Evolutionary conservation across 305 asterid genomes (phyloP).

Genomic region (Solanum aculeatissimum): DNA sequence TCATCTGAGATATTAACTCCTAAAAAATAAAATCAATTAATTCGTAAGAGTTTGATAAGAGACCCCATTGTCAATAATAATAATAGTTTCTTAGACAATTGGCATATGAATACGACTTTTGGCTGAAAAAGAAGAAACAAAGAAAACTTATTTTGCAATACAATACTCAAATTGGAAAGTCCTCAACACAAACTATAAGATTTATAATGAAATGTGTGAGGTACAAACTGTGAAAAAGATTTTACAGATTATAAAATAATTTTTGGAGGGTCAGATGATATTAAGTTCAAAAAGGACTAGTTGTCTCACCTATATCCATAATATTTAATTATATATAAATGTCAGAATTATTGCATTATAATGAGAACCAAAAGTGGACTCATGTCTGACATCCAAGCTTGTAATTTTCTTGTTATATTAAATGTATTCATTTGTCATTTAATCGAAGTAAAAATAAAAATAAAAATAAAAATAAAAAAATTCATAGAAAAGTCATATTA

Average conservation of each 20-base stretch:
- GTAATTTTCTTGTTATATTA: neutral
- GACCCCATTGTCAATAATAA: neutral
- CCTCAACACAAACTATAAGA: neutral
- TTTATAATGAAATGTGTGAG: neutral
- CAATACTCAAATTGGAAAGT: neutral
- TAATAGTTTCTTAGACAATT: neutral
- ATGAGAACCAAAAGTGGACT: constrained; percentile 28
- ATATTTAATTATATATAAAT: constrained; percentile 17
- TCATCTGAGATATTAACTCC: no score
- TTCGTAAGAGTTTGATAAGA: neutral
- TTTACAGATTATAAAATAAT: neutral
- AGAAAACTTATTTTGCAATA: neutral
- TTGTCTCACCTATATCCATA: constrained; percentile 31
- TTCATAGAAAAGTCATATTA: constrained; percentile 26
- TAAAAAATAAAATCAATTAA: no score
- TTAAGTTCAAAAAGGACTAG: constrained; percentile 41
- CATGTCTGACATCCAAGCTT: constrained; percentile 17
- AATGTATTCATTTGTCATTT: neutral
- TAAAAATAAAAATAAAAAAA: neutral
- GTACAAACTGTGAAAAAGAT: neutral
- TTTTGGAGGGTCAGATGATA: constrained; percentile 46
- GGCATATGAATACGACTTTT: neutral
- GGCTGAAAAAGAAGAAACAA: neutral
- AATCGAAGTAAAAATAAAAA: neutral
- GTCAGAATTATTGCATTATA: constrained; percentile 49